Conservation (phyloP, 164 flowering plant species). For the Cinnamomum micranthum region DNA sequence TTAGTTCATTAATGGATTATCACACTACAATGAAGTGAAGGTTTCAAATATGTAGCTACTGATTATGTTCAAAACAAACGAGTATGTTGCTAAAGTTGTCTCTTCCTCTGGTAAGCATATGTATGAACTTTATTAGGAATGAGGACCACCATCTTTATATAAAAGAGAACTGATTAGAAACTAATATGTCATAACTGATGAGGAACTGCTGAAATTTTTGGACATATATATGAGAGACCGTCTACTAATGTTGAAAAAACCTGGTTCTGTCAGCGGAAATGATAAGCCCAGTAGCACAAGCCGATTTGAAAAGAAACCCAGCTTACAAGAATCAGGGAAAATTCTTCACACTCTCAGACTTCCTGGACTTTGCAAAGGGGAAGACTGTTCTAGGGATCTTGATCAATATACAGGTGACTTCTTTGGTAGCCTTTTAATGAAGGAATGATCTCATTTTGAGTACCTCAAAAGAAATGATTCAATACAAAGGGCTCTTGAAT, state of each 20-base stretch:
- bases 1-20: no score
- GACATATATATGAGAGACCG: not conserved
- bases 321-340: slow-evolving; percentile 16
- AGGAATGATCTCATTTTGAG: no score
- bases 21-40: no score
- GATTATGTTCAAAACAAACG: no score
- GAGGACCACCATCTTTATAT: no score
- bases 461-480: no score
- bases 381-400: slow-evolving; percentile 12
- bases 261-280: slow-evolving; percentile 56
- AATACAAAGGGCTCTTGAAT: no score
- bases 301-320: slow-evolving; percentile 33
- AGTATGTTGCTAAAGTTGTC: no score
- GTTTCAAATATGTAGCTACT: no score
- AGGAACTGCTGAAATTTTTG: not conserved
- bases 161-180: not conserved
- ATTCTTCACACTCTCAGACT: slow-evolving; percentile 15
- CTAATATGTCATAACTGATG: not conserved
- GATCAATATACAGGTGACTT: slow-evolving; percentile 16
- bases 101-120: no score
- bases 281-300: slow-evolving; percentile 24
- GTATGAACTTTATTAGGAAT: no score
- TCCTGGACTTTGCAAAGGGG: slow-evolving; percentile 17
- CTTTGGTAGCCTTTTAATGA: no score
- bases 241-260: not conserved